Conservation (phyloP, 768 basidiomycete species). For the Amanita rimosa region DNA sequence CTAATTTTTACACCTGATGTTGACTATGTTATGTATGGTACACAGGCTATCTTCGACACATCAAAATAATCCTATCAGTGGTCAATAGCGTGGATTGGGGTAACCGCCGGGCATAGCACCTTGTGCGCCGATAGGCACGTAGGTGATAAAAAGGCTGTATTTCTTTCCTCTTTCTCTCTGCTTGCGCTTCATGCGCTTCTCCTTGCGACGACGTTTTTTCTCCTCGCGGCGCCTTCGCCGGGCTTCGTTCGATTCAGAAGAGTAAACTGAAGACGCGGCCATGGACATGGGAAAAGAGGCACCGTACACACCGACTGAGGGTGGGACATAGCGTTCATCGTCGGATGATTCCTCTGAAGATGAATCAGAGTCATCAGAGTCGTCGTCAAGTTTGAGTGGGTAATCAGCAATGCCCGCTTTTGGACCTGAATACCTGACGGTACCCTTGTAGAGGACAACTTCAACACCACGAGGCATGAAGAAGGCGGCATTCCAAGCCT, state of each 20-base stretch:
- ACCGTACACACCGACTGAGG: constrained; percentile 1
- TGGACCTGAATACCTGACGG: constrained; percentile 64
- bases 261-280: background rate
- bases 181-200: constrained; percentile 51
- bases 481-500: constrained; percentile 73
- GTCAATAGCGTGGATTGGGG: constrained; percentile 8
- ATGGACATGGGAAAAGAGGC: constrained; percentile 2
- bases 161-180: constrained; percentile 49
- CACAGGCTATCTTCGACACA: background rate
- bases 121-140: constrained; percentile 20
- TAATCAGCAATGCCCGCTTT: constrained; percentile 43
- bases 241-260: constrained; percentile 22
- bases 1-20: background rate
- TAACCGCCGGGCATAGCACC: constrained; percentile 15
- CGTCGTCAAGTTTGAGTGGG: constrained; percentile 36
- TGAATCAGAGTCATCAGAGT: constrained; percentile 19
- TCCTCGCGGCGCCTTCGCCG: constrained; percentile 42
- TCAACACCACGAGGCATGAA: constrained; percentile 71
- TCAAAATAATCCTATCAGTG: background rate
- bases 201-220: constrained; percentile 47
- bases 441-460: constrained; percentile 70
- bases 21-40: constrained; percentile 1
- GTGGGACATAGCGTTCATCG: constrained; percentile 12
- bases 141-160: constrained; percentile 55
- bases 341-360: constrained; percentile 29